Evolutionary conservation across 2,329 filamentous ascomycete species (phyloP), one percentile per base, ranked within the genome.

Genomic region (Ophiosphaerella narmari): DNA sequence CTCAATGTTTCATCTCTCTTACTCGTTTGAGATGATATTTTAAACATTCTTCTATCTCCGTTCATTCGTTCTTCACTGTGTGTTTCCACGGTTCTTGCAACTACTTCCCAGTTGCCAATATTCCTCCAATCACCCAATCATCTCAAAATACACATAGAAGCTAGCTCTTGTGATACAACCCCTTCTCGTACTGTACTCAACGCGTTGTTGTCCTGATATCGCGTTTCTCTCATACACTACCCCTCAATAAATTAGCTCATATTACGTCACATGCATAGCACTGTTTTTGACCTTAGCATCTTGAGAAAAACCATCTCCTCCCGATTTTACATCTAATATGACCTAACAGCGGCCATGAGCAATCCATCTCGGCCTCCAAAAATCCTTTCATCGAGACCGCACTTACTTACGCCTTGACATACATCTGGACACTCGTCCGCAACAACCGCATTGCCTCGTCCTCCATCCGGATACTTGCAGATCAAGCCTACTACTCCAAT

Each of bases 341-440:
- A 41, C 21, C 45, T 12, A n/a, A 44, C 54, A 72, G 70, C 48
- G 67, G 67, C 48, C 68, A 72, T 50, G 62, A 68, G 49, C 58
- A 63, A 59, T 74, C 71, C 38, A 78, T 82, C 46, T 80, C 80
- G 44, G 35, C 42, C 32, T 54, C 60, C 29, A 78, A 75, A 51
- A 99, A 99, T 71, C 85, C 86, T 12, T 99, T 99, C 73, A 89
- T 99, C 56, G 91, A 97, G 77, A 96, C 91, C 9, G 89, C 94
- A 1, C 81, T 99, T 50, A 86, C 82, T 74, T 97, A 96, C 77
- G 89, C 85, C 47, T 82, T 97, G 63, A 94, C 88, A 47, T 97
- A 96, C 75, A 86, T 90, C 71, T 80, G 74, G 67, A 75, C 72
- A 69, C 76, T 74, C 59, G 77, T 59, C 59, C 76, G 67, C 13